Base-by-base conservation (phyloP, 805 yeast species). In the Saturnispora bothae region DNA sequence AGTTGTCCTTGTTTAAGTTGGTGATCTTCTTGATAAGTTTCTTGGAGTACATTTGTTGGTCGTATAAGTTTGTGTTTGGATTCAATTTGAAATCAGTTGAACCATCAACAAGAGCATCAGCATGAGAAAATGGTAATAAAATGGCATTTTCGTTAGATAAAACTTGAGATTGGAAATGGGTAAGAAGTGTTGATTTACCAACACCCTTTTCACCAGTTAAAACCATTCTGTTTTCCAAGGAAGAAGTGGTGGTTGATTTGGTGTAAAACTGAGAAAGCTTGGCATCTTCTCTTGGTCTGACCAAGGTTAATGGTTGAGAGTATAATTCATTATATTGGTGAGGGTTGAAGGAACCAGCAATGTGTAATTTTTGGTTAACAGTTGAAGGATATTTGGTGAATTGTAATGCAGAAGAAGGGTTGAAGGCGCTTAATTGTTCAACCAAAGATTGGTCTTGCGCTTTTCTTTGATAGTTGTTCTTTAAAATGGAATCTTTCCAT, bases 21-120 rank as follows among this genome's bases (percentile, higher is more conserved):
- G 59, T 52, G 27, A 74, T 59, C 53, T 73, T 75, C 43, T 64
- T 62, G 43, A 83, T 53, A 54, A 83, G 67, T 34, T 69, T 66
- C 51, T 75, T 74, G 36, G 81, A 61, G 52, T 66, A 72, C 89
- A 81, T 80, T 42, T 89, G 95, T 60, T 86, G 95, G 35, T 74
- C 80, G 56, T 76, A 81, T 30, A 64, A 48, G 17, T 60, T 56
- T 21, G 69, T 52, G 31, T 60, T 59, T 20, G 63, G 57, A 56
- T 78, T 80, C 45, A 57, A 70, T 43, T 70, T 65, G 51, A 76
- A 83, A 56, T 83, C 94, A 39, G 65, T 68, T 18, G 82, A 63
- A 38, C 96, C 96, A 47, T 82, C 75, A n/a, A 76, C 63, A 17
- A 83, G 64, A 22, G 63, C 59, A 28, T 66, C 71, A 1, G 85